phyloP scores from a whole-genome alignment of 2,329 filamentous ascomycete species.

The Epicoccum nigrum region DNA sequence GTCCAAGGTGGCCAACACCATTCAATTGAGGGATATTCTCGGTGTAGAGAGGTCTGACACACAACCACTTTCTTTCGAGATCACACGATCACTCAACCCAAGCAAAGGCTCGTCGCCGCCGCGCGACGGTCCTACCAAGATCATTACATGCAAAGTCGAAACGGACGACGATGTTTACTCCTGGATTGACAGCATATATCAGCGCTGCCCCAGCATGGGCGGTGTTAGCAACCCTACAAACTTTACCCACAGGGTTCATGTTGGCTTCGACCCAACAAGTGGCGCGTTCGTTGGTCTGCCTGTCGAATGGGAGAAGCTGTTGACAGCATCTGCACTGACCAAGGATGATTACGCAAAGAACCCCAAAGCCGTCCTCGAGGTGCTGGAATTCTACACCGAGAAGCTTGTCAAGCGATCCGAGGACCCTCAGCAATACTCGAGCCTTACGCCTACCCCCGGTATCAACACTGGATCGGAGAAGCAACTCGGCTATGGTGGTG shows the following conservation, averaged over 20 bases:
- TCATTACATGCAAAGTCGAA: slow-evolving; percentile 91
- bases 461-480: slow-evolving; percentile 54
- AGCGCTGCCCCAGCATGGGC: slow-evolving; percentile 94
- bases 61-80: slow-evolving; percentile 90
- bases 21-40: slow-evolving; percentile 84
- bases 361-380: slow-evolving; percentile 73
- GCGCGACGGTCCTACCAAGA: slow-evolving; percentile 79
- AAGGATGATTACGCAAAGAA: slow-evolving; percentile 99
- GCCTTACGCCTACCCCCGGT: slow-evolving; percentile 71
- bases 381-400: slow-evolving; percentile 84
- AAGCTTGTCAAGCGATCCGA: slow-evolving; percentile 75
- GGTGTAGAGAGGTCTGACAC: slow-evolving; percentile 91
- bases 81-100: slow-evolving; percentile 74
- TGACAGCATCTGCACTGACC: slow-evolving; percentile 95
- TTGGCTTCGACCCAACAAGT: slow-evolving; percentile 94
- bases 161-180: slow-evolving; percentile 96
- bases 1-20: slow-evolving; percentile 79
- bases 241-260: slow-evolving; percentile 95
- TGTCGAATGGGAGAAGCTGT: slow-evolving; percentile 93
- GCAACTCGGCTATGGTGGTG: slow-evolving; percentile 54
- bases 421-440: slow-evolving; percentile 71
- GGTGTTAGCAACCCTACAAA: slow-evolving; percentile 98
- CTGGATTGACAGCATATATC: slow-evolving; percentile 98
- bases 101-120: slow-evolving; percentile 67
- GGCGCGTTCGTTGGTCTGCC: slow-evolving; percentile 94